A percentile compares a stretch with the other conserved stretches of the same genome.
phyloP scores from a whole-genome alignment of 2,329 filamentous ascomycete genomes.

The Penicillium sp. region DNA sequence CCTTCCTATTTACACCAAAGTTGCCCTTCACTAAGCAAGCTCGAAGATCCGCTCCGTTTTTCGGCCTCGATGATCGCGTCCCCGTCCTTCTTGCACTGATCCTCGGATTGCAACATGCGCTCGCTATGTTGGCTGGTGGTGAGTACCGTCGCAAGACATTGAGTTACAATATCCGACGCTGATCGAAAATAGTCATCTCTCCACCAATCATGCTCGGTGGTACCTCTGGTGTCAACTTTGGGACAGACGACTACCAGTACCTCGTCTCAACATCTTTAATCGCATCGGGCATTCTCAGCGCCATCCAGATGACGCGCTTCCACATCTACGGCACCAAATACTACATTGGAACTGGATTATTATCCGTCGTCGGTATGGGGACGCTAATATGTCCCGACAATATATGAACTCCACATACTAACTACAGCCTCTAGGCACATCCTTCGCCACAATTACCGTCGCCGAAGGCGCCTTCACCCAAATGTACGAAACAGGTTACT shows the following conservation, averaged over 20 bases:
- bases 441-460: slow-evolving; percentile 66
- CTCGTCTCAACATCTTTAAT: slow-evolving; percentile 69
- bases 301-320: slow-evolving; percentile 66
- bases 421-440: slow-evolving; percentile 48
- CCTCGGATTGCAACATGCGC: slow-evolving; percentile 67
- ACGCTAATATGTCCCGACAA: not conserved
- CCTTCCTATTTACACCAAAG: slow-evolving; percentile 76
- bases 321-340: slow-evolving; percentile 64
- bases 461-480: slow-evolving; percentile 61
- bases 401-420: not conserved
- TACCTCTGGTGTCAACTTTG: slow-evolving; percentile 57
- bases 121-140: slow-evolving; percentile 63
- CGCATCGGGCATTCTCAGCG: slow-evolving; percentile 63
- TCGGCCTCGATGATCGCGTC: slow-evolving; percentile 67
- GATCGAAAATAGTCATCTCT: slow-evolving; percentile 50
- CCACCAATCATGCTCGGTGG: slow-evolving; percentile 65
- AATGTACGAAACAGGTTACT: slow-evolving; percentile 65
- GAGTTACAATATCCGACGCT: not conserved
- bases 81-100: slow-evolving; percentile 65
- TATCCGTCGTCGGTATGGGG: slow-evolving; percentile 59
- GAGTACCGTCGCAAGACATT: slow-evolving; percentile 2
- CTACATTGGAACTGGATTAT: slow-evolving; percentile 63
- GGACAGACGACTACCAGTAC: slow-evolving; percentile 57
- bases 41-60: slow-evolving; percentile 63
- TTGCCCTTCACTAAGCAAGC: slow-evolving; percentile 75